Conservation (phyloP, 306 rosid species). For the Senna siamea region DNA sequence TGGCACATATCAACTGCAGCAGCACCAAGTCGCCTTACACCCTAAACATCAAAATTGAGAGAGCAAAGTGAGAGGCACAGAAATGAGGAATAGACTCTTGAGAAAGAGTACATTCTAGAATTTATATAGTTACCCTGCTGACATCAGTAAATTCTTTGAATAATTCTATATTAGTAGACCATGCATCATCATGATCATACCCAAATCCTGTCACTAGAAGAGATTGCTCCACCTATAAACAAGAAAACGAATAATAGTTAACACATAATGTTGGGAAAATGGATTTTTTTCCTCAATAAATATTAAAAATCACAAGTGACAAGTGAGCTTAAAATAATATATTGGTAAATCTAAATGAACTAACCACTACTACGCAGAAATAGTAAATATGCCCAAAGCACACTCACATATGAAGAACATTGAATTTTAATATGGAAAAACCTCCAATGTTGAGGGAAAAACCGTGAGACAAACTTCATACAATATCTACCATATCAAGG, state of each 20-base stretch:
- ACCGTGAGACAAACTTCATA: not conserved
- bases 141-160: conserved; percentile 91
- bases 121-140: conserved; percentile 77
- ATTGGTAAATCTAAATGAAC: not conserved
- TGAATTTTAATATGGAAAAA: not conserved
- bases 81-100: conserved; percentile 3
- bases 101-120: conserved; percentile 5
- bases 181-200: conserved; percentile 91
- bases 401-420: not conserved
- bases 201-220: conserved; percentile 98
- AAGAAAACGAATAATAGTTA: conserved; percentile 24
- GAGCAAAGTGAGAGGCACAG: conserved; percentile 14
- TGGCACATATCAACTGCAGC: conserved; percentile 99
- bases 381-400: not conserved
- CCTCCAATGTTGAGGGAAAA: not conserved
- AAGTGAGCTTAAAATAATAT: not conserved
- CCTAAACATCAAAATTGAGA: conserved; percentile 54
- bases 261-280: not conserved
- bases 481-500: not conserved
- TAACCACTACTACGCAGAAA: not conserved
- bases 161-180: conserved; percentile 86
- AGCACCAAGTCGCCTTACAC: conserved; percentile 98
- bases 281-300: not conserved
- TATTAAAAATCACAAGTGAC: not conserved
- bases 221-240: conserved; percentile 76